phyloP scores from a whole-genome alignment of 2,329 filamentous ascomycete genomes.

The Davidsoniella virescens region DNA sequence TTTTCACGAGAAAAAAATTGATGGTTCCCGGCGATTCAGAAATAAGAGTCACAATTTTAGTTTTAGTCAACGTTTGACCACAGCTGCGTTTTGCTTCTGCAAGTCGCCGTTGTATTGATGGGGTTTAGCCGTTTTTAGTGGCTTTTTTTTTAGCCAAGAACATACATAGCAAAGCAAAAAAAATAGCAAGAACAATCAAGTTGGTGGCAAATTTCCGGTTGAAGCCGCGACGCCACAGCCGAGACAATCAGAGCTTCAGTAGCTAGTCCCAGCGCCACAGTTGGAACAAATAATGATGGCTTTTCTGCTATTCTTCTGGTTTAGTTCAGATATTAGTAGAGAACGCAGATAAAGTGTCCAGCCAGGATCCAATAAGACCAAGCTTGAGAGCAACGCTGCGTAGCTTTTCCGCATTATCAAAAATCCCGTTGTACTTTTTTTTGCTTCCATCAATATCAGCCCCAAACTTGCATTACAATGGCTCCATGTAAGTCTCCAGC shows the following conservation, averaged over 20 bases:
- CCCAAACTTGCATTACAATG: slow-evolving; percentile 2
- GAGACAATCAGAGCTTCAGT: not conserved
- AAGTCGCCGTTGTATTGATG: not conserved
- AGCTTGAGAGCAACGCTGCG: too few species aligned
- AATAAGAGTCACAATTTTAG: slow-evolving; percentile 13
- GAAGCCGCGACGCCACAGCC: not conserved
- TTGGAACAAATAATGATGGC: not conserved
- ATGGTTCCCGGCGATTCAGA: slow-evolving; percentile 1
- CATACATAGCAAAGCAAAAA: too few species aligned
- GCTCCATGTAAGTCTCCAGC: slow-evolving; percentile 10
- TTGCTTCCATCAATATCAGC: not conserved
- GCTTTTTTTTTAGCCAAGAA: not conserved
- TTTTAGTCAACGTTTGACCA: not conserved
- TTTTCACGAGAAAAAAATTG: slow-evolving; percentile 8
- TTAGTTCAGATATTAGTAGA: not conserved
- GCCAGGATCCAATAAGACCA: too few species aligned
- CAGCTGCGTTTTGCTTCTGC: not conserved
- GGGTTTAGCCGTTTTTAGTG: slow-evolving; percentile 1
- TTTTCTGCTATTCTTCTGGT: too few species aligned
- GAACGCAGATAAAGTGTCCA: too few species aligned
- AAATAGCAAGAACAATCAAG: too few species aligned
- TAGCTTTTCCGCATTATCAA: not conserved
- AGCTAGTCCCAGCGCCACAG: not conserved
- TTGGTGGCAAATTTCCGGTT: not conserved
- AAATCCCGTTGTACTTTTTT: not conserved